Base-by-base conservation (phyloP, 257 asterid genomes). In the Lycium ferocissimum region DNA sequence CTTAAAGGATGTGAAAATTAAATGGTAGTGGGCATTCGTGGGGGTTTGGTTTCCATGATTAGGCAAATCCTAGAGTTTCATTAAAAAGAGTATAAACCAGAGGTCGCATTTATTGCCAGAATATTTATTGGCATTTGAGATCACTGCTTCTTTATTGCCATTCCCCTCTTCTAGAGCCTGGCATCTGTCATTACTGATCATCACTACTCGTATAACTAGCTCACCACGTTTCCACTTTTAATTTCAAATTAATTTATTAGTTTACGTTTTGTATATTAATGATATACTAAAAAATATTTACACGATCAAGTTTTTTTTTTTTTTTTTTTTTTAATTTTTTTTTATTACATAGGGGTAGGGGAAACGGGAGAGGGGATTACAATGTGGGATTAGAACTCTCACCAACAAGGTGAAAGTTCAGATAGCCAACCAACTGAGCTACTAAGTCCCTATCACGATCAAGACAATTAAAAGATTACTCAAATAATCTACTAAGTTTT, bases 1-100 rank as follows among this genome's bases (percentile, higher is more conserved):
- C 70, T 58, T 86, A 84, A 86, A 87, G 88, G 88, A 84, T 69
- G 87, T 85, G 85, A 72, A 66, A 70, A 86, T 73, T 84, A 81
- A 86, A 73, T 82, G 85, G 56, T 49, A 40, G 22, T 47, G 12
- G 49, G 56, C 76, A 63, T 78, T 78, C 90, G 89, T 81, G 89
- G 84, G 89, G 87, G 82, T 8, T 12, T 47, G 57, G 43, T 51
- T 67, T 73, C 69, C 83, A 87, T 85, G 80, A 82, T 87, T 87
- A 85, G 79, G 63, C 84, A 86, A 90, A 71, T 59, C 66, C 26
- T 26, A 81, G 14, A 65, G 49, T 73, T 56, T 82, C 57, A 65
- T 70, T 87, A 67, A 37, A 26, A 61, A 38, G 38, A 43, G 47
- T 22, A 62, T 13, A 37, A 38, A 65, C 73, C 51, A 58, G 85